Conservation (phyloP, 768 basidiomycete genomes). For the Symmetrospora coprosmae region DNA sequence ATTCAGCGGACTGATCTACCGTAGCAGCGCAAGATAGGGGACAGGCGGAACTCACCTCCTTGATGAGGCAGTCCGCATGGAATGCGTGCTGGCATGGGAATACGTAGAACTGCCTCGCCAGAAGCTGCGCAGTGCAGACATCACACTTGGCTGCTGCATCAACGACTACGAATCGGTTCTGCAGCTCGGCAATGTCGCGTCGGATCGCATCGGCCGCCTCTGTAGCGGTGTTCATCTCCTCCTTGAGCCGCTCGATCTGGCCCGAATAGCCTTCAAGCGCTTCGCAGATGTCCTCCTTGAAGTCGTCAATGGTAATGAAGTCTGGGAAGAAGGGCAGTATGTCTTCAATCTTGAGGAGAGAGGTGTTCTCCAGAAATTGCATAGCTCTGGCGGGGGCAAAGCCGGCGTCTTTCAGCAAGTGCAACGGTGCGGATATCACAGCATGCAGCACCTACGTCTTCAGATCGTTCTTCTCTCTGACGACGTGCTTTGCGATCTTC, state of each 20-base stretch:
- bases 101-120: constrained; percentile 89
- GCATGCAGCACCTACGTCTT: constrained; percentile 58
- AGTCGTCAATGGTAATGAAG: constrained; percentile 97
- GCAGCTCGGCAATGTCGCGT: constrained; percentile 68
- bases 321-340: constrained; percentile 99
- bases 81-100: constrained; percentile 97
- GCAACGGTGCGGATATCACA: not conserved
- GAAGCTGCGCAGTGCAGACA: constrained; percentile 56
- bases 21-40: not conserved
- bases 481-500: constrained; percentile 95
- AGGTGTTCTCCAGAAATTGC: constrained; percentile 86
- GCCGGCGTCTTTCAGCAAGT: not conserved
- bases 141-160: constrained; percentile 76
- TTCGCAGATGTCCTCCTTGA: constrained; percentile 95
- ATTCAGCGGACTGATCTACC: constrained; percentile 9
- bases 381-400: constrained; percentile 58
- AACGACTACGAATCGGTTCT: constrained; percentile 80
- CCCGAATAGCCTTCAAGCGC: constrained; percentile 86
- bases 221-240: constrained; percentile 93
- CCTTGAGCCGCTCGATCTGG: constrained; percentile 75
- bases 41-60: constrained; percentile 52
- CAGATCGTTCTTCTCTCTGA: constrained; percentile 94
- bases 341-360: constrained; percentile 92
- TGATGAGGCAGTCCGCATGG: constrained; percentile 93
- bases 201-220: constrained; percentile 83